Base-by-base conservation (phyloP, 345 rosid genomes). In the Rhodamnia rubescens region DNA sequence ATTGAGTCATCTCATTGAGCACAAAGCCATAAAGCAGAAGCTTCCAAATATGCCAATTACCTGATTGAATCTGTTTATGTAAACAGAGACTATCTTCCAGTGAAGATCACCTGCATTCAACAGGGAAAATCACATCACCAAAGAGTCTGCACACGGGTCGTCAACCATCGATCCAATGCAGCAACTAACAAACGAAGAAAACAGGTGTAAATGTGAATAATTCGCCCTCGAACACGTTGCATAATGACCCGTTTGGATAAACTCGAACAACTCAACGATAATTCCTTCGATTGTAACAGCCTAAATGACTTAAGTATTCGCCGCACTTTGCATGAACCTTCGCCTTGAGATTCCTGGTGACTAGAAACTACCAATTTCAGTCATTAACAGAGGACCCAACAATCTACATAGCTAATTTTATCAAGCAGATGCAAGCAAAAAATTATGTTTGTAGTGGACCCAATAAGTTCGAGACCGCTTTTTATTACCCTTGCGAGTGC, bases 71-170 rank as follows among this genome's bases (percentile, higher is more conserved):
- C 88, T 91, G 93, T 96, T 97, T 85, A 96, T 90, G 84, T 96
- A 97, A 87, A 97, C 98, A 55, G 98, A 97, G 13, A 98, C 99
- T 80, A 95, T 84, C 85, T 98, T 98, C 99, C 96, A 94, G 85
- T 96, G 99, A 18, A 97, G 96, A 89, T 96, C 98, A 85, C 99
- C 99, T 97, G 96, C 89, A 89, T 7, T 69, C 47, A 69, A 69
- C 78, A 69, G 4, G 24, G 78, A 1, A 69, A 36, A 84, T 44
- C 44, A 49, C n/a, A 52, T 56, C 78, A 51, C 0, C 42, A 84
- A 61, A 8, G 29, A 16, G 55, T 84, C 36, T 2, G 55, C 14
- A 53, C 22, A 51, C 21, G 11, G 42, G n/a, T 5, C 9, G 4
- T 75, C 54, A 14, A 59, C 29, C 80, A 84, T 61, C 2, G 29